Percentiles rank a stretch among this genome's conserved stretches.
These are phyloP conservation scores for Leucaena leucocephala DNA, from an alignment of 306 rosid species.

Conservation along the genomic window DNA sequence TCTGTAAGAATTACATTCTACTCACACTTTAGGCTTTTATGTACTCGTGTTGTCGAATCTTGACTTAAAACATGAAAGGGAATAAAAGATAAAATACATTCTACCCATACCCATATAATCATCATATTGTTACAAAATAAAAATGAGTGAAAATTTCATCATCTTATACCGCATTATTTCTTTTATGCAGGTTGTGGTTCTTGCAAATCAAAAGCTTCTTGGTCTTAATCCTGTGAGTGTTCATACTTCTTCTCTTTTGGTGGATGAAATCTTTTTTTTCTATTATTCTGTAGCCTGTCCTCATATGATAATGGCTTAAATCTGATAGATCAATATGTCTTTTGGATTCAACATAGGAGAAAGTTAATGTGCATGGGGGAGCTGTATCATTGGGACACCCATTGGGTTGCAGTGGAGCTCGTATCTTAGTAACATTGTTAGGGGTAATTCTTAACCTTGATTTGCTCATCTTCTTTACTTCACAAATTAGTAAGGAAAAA, in stretches of 20 bases:
- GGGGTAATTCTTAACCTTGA: conserved; percentile 63
- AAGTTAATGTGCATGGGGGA: conserved; percentile 82
- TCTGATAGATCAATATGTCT: conserved; percentile 10
- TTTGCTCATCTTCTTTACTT: background rate
- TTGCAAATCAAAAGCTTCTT: conserved; percentile 88
- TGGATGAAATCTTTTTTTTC: conserved; percentile 11
- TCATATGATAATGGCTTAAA: conserved; percentile 1
- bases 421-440: conserved; percentile 79
- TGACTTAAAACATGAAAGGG: background rate
- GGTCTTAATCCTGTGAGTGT: conserved; percentile 84
- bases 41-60: conserved; percentile 1
- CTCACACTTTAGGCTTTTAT: conserved; percentile 8
- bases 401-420: conserved; percentile 97
- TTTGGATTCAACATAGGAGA: conserved; percentile 64
- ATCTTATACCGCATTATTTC: conserved; percentile 8
- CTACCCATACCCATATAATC: background rate
- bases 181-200: conserved; percentile 79
- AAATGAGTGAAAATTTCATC: background rate
- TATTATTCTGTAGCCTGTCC: conserved; percentile 11
- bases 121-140: background rate
- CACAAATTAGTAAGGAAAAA: background rate
- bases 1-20: conserved; percentile 56
- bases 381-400: conserved; percentile 97
- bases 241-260: conserved; percentile 18
- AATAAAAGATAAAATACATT: background rate